Evolutionary conservation across 257 asterid species (phyloP).

Genomic region (Fraxinus americana): DNA sequence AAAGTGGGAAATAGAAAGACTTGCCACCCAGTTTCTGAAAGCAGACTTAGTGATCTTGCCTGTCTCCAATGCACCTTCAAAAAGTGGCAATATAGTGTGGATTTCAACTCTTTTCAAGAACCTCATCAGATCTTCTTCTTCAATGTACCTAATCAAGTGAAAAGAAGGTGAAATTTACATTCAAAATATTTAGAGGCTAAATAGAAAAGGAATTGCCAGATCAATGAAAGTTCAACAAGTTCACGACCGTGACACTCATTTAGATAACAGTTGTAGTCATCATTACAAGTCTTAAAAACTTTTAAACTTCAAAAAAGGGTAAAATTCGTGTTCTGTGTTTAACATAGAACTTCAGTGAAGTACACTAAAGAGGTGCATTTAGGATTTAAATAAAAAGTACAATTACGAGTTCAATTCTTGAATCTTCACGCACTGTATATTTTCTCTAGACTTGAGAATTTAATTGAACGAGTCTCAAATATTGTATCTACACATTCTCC

Average conservation of each 20-base stretch:
- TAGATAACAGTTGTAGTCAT: neutral
- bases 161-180: neutral
- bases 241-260: neutral
- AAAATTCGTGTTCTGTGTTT: no score
- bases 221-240: neutral
- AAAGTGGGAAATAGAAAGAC: neutral
- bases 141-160: slow-evolving; percentile 47
- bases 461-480: neutral
- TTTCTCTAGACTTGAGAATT: neutral
- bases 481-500: neutral
- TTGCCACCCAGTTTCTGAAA: slow-evolving; percentile 73
- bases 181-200: neutral
- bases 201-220: neutral
- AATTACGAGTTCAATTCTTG: neutral
- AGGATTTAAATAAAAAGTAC: neutral
- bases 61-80: slow-evolving; percentile 66
- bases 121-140: slow-evolving; percentile 60
- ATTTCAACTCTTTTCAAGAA: slow-evolving; percentile 55
- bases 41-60: slow-evolving; percentile 66
- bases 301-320: no score
- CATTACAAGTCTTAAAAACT: neutral
- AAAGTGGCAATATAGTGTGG: slow-evolving; percentile 62
- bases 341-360: neutral
- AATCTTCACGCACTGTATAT: neutral
- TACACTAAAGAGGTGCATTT: neutral